Evolutionary conservation across 306 rosid species (phyloP), one percentile per base, ranked within the genome.

Genomic region (Castanospermum australe): DNA sequence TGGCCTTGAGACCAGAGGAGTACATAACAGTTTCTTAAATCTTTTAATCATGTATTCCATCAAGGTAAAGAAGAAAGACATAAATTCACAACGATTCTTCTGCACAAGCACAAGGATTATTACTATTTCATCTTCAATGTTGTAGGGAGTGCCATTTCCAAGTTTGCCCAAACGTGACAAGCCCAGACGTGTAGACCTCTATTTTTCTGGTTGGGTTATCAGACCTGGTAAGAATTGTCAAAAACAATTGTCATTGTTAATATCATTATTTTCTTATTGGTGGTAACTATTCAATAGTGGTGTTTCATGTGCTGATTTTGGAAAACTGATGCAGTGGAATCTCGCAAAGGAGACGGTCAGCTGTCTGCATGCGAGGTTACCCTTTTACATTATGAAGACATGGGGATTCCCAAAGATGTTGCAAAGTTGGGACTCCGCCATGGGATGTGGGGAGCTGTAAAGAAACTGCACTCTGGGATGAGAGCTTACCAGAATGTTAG

Each of bases 391-490:
- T 79, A 93, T 4, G 99, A 96, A 85, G 99, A 96, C 87, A 96
- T 96, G 99, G 99, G 99, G 61, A 96, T 96, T 71, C 99, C 99
- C 47, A 96, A 96, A 83, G 99, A 96, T 56, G 99, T 93, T 73
- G 99, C 98, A 0, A 96, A 96, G 90, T 77, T 91, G 83, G 99
- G 96, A 3, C 93, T 96, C 81, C 99, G 99, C 51, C 99, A 96
- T 57, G 99, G 98, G 50, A 93, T 96, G 99, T 96, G 99, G 99
- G 95, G 98, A 71, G 92, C 98, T 12, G 96, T 96, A 50, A 96
- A 91, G 87, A 96, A 93, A 83, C 71, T 96, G 84, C 97, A 96
- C 82, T 82, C 92, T 33, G 99, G 98, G 79, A 83, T 96, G 94
- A 90, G 97, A 86, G 97, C 92, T 5, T 96, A 96, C 88, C 99